phyloP scores from a whole-genome alignment of 495 filamentous ascomycete genomes.

The Hypomontagnella monticulosa region DNA sequence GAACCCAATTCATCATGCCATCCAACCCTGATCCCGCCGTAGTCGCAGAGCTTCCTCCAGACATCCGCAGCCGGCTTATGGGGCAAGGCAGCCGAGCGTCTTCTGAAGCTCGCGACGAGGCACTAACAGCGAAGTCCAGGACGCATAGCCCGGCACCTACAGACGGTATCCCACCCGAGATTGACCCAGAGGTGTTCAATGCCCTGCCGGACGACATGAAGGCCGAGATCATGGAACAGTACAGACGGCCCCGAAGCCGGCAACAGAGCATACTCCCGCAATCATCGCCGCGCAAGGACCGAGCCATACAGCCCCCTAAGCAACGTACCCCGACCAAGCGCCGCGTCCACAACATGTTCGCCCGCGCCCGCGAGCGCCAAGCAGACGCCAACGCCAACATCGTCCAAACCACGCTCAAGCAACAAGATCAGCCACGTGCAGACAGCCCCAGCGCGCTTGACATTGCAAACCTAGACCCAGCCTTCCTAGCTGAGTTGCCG shows the following conservation, averaged over 20 bases:
- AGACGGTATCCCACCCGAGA: conserved; percentile 57
- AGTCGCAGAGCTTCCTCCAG: conserved; percentile 77
- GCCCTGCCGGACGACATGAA: conserved; percentile 86
- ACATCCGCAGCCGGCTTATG: conserved; percentile 80
- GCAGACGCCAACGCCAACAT: conserved; percentile 60
- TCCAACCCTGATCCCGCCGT: conserved; percentile 78
- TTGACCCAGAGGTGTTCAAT: conserved; percentile 78
- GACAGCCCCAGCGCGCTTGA: conserved; percentile 26
- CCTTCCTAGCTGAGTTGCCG: conserved; percentile 83
- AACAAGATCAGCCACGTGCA: conserved; percentile 22
- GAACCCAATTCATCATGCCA: conserved; percentile 90
- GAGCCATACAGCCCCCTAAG: conserved; percentile 61
- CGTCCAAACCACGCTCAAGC: conserved; percentile 66
- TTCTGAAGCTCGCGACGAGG: conserved; percentile 37
- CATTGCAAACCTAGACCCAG: conserved; percentile 65
- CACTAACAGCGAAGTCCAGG: conserved; percentile 39
- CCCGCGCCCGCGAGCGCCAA: conserved; percentile 52
- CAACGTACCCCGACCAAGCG: conserved; percentile 67
- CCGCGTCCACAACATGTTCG: conserved; percentile 59
- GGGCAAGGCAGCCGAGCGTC: conserved; percentile 45
- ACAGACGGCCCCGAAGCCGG: conserved; percentile 52
- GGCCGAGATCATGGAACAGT: conserved; percentile 78
- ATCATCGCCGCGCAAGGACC: conserved; percentile 67
- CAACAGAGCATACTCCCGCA: conserved; percentile 61
- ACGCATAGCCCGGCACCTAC: conserved; percentile 53